These are phyloP conservation scores for Leishmania braziliensis DNA, from an alignment of 208 protist genomes.

Conservation along the genomic window DNA sequence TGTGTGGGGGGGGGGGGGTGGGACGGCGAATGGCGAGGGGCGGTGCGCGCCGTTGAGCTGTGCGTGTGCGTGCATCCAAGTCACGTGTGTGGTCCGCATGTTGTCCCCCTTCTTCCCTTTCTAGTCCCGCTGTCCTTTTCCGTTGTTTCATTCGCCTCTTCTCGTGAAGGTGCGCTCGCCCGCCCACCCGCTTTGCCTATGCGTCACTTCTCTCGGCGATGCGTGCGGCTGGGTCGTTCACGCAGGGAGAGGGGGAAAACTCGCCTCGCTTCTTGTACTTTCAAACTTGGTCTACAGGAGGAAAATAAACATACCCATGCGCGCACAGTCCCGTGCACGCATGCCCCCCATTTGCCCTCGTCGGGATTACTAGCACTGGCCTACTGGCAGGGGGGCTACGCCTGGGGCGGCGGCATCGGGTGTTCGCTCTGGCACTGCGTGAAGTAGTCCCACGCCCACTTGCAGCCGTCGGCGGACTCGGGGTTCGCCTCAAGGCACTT, in stretches of 20 bases:
- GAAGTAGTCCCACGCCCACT: slow-evolving; percentile 91
- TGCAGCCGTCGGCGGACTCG: slow-evolving; percentile 65
- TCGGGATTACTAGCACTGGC: not conserved
- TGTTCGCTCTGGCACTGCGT: slow-evolving; percentile 70
- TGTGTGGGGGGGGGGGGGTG: not conserved
- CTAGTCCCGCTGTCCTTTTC: too few species aligned
- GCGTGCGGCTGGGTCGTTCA: not conserved
- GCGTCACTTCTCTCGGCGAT: not conserved
- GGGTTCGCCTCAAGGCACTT: slow-evolving; percentile 84
- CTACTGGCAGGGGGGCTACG: not conserved
- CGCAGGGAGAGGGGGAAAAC: too few species aligned
- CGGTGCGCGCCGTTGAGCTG: not conserved
- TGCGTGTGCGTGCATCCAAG: slow-evolving; percentile 11
- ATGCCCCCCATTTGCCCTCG: not conserved
- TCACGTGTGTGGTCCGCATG: not conserved
- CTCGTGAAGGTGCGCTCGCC: not conserved
- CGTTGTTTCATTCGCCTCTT: not conserved
- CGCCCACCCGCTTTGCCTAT: not conserved
- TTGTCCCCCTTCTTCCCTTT: too few species aligned
- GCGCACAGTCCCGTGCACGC: not conserved
- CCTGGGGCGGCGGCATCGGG: slow-evolving; percentile 9
- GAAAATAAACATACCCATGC: not conserved
- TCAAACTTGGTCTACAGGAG: not conserved
- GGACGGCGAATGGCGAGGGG: not conserved
- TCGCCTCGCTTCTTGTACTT: not conserved